Evolutionary conservation across 805 yeast species (phyloP).

Genomic region (Schwanniomyces pseudopolymorphus): DNA sequence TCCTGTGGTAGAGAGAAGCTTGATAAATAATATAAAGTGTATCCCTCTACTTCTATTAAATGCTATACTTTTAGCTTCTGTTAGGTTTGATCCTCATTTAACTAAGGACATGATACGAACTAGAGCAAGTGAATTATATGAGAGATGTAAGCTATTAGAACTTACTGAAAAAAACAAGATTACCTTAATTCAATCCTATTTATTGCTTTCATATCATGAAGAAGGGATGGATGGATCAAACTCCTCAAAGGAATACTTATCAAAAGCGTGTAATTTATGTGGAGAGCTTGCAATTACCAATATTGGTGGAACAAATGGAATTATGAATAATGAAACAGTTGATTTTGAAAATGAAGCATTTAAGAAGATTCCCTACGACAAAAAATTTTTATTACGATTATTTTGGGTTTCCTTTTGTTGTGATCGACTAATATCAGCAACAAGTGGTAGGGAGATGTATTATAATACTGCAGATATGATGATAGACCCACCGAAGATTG

Average conservation of each 20-base stretch:
- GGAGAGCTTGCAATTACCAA: conserved; percentile 27
- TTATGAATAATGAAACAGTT: conserved; percentile 4
- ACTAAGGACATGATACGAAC: conserved; percentile 12
- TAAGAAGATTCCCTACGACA: background rate
- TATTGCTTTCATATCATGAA: conserved; percentile 25
- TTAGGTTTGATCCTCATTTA: conserved; percentile 16
- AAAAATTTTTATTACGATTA: conserved; percentile 10
- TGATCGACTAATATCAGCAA: conserved; percentile 24
- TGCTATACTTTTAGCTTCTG: conserved; percentile 22
- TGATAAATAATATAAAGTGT: conserved; percentile 11
- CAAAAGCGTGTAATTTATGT: conserved; percentile 21
- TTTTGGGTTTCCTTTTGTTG: conserved; percentile 28
- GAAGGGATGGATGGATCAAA: conserved; percentile 27
- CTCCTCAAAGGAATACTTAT: conserved; percentile 18
- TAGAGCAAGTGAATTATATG: conserved; percentile 18
- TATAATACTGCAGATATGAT: conserved; percentile 22
- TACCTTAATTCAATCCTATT: conserved; percentile 23
- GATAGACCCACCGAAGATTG: conserved; percentile 17
- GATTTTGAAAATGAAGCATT: background rate
- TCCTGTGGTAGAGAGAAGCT: conserved; percentile 24
- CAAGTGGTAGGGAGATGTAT: conserved; percentile 23
- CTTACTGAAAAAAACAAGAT: conserved; percentile 23
- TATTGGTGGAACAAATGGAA: conserved; percentile 19
- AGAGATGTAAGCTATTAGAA: conserved; percentile 22
- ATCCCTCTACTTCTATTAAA: conserved; percentile 24